Evolutionary conservation across 768 basidiomycete genomes (phyloP).

Genomic region (Leccinum obscurum): DNA sequence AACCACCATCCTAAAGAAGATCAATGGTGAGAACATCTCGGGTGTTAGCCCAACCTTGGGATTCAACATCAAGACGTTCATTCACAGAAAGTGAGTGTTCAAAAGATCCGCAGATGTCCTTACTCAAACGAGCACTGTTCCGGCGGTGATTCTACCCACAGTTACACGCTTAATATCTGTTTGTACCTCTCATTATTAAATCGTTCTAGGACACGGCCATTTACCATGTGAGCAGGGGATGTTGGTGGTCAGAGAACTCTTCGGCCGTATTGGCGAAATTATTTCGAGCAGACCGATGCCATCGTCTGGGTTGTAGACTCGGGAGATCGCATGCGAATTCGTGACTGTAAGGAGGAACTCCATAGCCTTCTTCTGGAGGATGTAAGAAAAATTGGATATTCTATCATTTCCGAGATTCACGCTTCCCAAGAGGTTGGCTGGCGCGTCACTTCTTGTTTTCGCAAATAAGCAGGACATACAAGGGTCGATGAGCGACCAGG

Average conservation of each 20-base stretch:
- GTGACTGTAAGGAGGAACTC: conserved; percentile 87
- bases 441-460: conserved; percentile 94
- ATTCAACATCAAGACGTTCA: conserved; percentile 98
- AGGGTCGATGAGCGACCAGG: conserved; percentile 77
- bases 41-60: conserved; percentile 92
- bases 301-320: conserved; percentile 99
- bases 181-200: conserved; percentile 16
- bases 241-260: conserved; percentile 96
- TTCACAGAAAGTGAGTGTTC: conserved; percentile 74
- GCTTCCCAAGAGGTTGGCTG: conserved; percentile 72
- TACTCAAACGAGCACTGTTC: conserved; percentile 24
- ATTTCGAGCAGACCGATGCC: conserved; percentile 98
- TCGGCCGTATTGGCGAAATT: conserved; percentile 97
- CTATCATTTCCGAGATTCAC: conserved; percentile 21
- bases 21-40: conserved; percentile 89
- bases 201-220: conserved; percentile 57
- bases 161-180: conserved; percentile 48
- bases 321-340: conserved; percentile 84
- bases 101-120: conserved; percentile 20
- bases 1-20: conserved; percentile 95
- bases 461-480: conserved; percentile 98
- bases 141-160: conserved; percentile 27
- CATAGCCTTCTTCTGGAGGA: conserved; percentile 88
- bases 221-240: conserved; percentile 86
- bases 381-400: conserved; percentile 47